phyloP scores from a whole-genome alignment of 768 basidiomycete species.

The Piloderma croceum region DNA sequence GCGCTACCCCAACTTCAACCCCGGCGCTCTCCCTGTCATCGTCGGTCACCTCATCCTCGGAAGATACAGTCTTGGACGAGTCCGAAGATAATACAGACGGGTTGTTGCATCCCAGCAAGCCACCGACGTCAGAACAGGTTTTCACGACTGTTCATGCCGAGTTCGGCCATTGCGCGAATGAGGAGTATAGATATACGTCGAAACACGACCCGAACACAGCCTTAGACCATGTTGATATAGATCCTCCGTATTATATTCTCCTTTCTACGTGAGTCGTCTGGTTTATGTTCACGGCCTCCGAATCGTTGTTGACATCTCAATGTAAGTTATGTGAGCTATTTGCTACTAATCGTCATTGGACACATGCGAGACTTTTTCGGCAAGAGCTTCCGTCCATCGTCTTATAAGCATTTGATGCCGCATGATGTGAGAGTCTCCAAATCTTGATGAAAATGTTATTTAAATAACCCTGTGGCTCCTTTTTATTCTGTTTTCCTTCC shows the following conservation, averaged over 20 bases:
- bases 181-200: slow-evolving; percentile 64
- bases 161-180: slow-evolving; percentile 86
- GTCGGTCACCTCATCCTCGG: slow-evolving; percentile 61
- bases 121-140: slow-evolving; percentile 76
- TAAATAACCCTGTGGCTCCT: slow-evolving; percentile 5
- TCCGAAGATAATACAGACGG: slow-evolving; percentile 43
- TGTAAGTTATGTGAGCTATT: slow-evolving; percentile 90
- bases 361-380: slow-evolving; percentile 95
- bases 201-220: slow-evolving; percentile 44
- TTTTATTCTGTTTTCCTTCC: slow-evolving; percentile 5
- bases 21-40: slow-evolving; percentile 73
- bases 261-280: slow-evolving; percentile 89
- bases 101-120: slow-evolving; percentile 53
- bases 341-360: slow-evolving; percentile 86
- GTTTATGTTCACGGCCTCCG: too few relatives aligned
- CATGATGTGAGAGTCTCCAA: slow-evolving; percentile 57
- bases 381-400: slow-evolving; percentile 64
- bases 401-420: slow-evolving; percentile 80
- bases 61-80: slow-evolving; percentile 60
- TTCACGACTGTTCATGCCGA: slow-evolving; percentile 81
- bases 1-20: slow-evolving; percentile 50
- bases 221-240: slow-evolving; percentile 57
- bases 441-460: slow-evolving; percentile 6
- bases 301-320: too few relatives aligned
- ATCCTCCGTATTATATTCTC: slow-evolving; percentile 90